Base-by-base conservation (phyloP, 1,284 basidiomycete genomes). In the Cutaneotrichosporon sp. region DNA sequence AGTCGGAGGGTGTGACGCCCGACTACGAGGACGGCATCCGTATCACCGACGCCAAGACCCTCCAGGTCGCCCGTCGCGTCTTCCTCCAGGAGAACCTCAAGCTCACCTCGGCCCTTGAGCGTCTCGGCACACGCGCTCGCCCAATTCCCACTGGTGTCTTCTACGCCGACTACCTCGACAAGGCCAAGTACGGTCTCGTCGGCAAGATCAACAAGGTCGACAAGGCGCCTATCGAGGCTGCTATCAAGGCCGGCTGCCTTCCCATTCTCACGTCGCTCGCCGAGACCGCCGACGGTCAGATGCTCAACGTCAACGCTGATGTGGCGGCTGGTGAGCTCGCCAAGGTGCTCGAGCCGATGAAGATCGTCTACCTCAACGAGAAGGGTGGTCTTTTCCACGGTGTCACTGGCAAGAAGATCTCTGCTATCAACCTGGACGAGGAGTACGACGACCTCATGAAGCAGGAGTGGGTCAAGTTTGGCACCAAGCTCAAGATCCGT, bases 401-500 rank as follows among this genome's bases (percentile, higher is more conserved):
- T 57, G 86, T 96, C 42, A 91, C 91, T 19, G 90, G 90, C 55
- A 87, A 96, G 79, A 92, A 96, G 76, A 77, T 98, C 51, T 88
- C 90, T 66, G 84, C 88, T 38, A 97, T 99, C 79, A 99, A 98
- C 77, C 79, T 99, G 51, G 94, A 99, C 72, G 94, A 98, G 87
- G 94, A 99, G 79, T 98, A 97, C 76, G 90, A 96, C 62, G 82
- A 82, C 35, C 83, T 99, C 55, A 91, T 98, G 92, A 96, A 93
- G 73, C 87, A 97, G 78, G 83, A 92, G n/a, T 99, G 96, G 94
- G 94, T 99, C 77, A 97, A 97, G 76, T 97, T 86, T 72, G 94
- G 94, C 61, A 98, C 96, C 64, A 99, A 99, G 78, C 88, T 99
- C 77, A 98, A 98, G 79, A 82, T 99, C 48, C 87, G 94, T 63